Evolutionary conservation across 2,329 filamentous ascomycete genomes (phyloP).

Genomic region (Alternaria ethzedia): DNA sequence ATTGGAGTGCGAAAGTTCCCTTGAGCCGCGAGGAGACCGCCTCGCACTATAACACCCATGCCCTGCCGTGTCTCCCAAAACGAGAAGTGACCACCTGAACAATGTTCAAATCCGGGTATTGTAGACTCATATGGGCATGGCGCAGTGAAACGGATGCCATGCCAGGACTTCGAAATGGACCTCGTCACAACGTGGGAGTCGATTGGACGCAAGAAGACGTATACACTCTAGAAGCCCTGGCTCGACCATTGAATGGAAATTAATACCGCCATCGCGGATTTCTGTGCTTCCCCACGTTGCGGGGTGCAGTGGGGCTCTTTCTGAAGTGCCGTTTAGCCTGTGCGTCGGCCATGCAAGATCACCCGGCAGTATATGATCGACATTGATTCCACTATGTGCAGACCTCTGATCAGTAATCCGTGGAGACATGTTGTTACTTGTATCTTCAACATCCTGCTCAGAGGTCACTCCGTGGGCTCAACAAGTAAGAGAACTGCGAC

Average conservation of each 20-base stretch:
- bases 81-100: slow-evolving; percentile 17
- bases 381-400: slow-evolving; percentile 1
- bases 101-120: slow-evolving; percentile 10
- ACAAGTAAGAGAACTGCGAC: neutral
- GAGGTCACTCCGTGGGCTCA: neutral
- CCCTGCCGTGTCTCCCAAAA: slow-evolving; percentile 3
- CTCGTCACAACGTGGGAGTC: neutral
- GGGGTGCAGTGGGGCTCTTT: slow-evolving; percentile 35
- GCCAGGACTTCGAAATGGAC: neutral
- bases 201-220: slow-evolving; percentile 12
- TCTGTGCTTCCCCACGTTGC: slow-evolving; percentile 28
- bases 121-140: slow-evolving; percentile 9
- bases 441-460: neutral
- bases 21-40: slow-evolving; percentile 30
- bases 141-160: neutral
- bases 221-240: slow-evolving; percentile 20
- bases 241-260: slow-evolving; percentile 17
- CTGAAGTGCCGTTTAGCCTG: slow-evolving; percentile 41
- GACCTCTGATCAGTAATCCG: neutral
- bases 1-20: slow-evolving; percentile 26
- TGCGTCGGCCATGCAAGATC: slow-evolving; percentile 21
- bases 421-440: slow-evolving; percentile 4
- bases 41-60: slow-evolving; percentile 29
- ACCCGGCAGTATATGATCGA: slow-evolving; percentile 28
- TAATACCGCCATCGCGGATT: slow-evolving; percentile 22